Evolutionary conservation across 768 basidiomycete species (phyloP).

Genomic region (Lepiota subincarnata): DNA sequence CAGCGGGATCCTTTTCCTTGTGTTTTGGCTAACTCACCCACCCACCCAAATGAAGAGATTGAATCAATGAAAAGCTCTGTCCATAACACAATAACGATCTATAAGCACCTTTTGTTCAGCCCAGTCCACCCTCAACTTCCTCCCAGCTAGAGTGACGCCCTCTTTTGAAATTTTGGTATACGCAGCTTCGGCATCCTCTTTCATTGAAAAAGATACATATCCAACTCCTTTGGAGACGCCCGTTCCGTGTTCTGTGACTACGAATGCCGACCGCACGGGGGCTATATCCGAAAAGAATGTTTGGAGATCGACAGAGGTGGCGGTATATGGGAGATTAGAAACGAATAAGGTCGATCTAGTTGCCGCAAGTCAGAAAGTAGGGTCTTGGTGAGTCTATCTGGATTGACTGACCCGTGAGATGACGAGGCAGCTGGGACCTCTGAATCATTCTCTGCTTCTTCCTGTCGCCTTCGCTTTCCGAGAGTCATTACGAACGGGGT

Average conservation of each 20-base stretch:
- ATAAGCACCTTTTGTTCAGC: slow-evolving; percentile 66
- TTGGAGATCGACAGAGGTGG: slow-evolving; percentile 85
- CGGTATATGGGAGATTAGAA: slow-evolving; percentile 87
- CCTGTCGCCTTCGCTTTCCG: slow-evolving; percentile 21
- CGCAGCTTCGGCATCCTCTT: slow-evolving; percentile 81
- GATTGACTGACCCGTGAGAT: slow-evolving; percentile 17
- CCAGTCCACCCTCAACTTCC: slow-evolving; percentile 75
- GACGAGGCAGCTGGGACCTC: not conserved
- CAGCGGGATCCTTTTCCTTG: slow-evolving; percentile 34
- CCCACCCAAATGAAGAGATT: slow-evolving; percentile 2
- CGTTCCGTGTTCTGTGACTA: slow-evolving; percentile 76
- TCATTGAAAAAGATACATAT: slow-evolving; percentile 88
- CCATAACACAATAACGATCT: slow-evolving; percentile 11
- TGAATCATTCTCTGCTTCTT: slow-evolving; percentile 13
- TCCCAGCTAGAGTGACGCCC: slow-evolving; percentile 60
- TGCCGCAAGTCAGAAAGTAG: not conserved
- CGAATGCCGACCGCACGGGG: slow-evolving; percentile 90
- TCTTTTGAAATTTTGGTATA: slow-evolving; percentile 62
- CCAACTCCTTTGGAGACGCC: slow-evolving; percentile 91
- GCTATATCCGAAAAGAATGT: slow-evolving; percentile 95
- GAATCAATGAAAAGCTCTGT: not conserved
- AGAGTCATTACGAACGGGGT: slow-evolving; percentile 2
- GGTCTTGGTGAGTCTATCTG: not conserved
- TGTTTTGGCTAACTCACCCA: not conserved
- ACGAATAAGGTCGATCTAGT: slow-evolving; percentile 84